Evolutionary conservation across 495 filamentous ascomycete genomes (phyloP), one percentile per base, ranked within the genome.

Genomic region (Podospora pseudoanserina): DNA sequence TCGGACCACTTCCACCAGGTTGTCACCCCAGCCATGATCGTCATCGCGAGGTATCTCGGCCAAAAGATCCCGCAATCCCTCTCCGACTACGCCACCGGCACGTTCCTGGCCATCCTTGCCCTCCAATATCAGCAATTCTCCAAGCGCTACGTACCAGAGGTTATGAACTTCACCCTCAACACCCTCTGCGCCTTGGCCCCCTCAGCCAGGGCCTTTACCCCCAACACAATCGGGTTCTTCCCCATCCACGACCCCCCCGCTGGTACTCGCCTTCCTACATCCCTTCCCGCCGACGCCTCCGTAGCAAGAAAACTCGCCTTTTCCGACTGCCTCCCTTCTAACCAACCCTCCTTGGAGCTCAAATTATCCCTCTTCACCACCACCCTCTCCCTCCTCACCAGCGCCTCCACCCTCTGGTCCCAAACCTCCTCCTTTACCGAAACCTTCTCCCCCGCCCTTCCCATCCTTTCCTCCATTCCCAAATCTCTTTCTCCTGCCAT

Each of bases 1-100:
- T 96, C 92, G 0, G 95, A 99, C 79, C 92, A 97, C 77, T 98
- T 97, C 78, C 95, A 98, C 71, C 90, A 93, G 65, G 90, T 98
- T 18, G 88, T 91, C 60, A 98, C 95, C 4, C 95, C 95, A 0
- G 91, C 94, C 1, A 90, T 91, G 74, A 85, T 97, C 6, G 86
- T 85, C 63, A 90, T 98, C 76, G 85, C 87, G 32, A 86, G 91
- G 60, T 97, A 91, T 74, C 83, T 99, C n/a, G 91, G 89, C 0
- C 88, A 96, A 71, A 91, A 87, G 61, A 80, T 87, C 30, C 90
- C 91, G 0, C 83, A 85, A 55, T 77, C 78, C 2, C 77, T 92
- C 5, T 73, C 81, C 27, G 90, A 93, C 68, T 85, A 92, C 54
- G 85, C 86, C 9, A 89, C 81, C 19, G 95, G 95, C 26, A 85